phyloP scores from a whole-genome alignment of 169 alveolate genomes.

The Toxoplasma gondii region DNA sequence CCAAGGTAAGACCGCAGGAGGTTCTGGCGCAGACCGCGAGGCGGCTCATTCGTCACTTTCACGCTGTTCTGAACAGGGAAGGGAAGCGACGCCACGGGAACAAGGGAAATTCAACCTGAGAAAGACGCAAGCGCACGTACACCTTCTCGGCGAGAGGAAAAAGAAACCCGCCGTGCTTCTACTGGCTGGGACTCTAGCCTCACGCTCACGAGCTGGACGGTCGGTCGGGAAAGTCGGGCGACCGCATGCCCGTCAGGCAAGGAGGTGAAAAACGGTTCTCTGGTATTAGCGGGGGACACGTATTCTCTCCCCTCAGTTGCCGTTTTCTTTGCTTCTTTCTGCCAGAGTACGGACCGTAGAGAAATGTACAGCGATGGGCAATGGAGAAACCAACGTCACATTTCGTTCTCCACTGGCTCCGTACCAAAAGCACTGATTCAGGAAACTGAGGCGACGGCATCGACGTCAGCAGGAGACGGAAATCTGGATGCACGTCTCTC shows the following conservation, averaged over 20 bases:
- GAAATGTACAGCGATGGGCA: too few species aligned
- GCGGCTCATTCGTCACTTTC: slow-evolving; percentile 94
- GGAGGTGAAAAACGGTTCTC: too few species aligned
- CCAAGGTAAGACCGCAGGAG: slow-evolving; percentile 81
- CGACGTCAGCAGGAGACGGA: slow-evolving; percentile 93
- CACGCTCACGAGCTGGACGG: too few species aligned
- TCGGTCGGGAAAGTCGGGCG: too few species aligned
- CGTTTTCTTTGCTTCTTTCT: too few species aligned
- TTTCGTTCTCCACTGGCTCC: neutral
- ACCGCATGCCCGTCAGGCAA: too few species aligned
- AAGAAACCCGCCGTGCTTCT: too few species aligned
- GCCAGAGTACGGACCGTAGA: too few species aligned
- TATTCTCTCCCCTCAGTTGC: too few species aligned
- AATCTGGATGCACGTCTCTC: slow-evolving; percentile 60
- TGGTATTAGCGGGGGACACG: too few species aligned
- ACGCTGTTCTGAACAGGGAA: slow-evolving; percentile 82
- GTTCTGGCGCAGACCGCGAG: slow-evolving; percentile 92
- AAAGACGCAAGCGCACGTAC: neutral
- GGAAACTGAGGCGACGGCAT: slow-evolving; percentile 89
- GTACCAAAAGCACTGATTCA: slow-evolving; percentile 71
- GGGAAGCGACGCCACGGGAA: slow-evolving; percentile 63
- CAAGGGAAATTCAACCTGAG: neutral
- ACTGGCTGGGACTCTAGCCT: too few species aligned
- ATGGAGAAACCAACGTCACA: neutral
- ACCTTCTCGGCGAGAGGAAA: too few species aligned